Conservation (phyloP, 345 rosid species). For the Reutealis trisperma region DNA sequence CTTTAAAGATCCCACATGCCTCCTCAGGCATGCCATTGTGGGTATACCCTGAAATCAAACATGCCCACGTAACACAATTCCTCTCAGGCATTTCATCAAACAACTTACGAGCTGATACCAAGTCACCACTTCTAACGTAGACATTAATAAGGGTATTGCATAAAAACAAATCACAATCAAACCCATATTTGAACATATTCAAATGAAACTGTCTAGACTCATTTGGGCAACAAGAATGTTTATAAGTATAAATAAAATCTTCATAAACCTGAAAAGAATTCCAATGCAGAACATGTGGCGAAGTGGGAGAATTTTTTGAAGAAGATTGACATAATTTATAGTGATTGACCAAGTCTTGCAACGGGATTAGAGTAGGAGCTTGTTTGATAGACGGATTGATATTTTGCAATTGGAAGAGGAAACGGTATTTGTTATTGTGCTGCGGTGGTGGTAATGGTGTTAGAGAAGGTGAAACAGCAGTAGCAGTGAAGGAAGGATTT, state of each 20-base stretch:
- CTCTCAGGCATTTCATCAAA: slow-evolving; percentile 75
- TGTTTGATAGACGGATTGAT: slow-evolving; percentile 1
- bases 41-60: slow-evolving; percentile 71
- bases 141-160: slow-evolving; percentile 68
- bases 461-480: slow-evolving; percentile 16
- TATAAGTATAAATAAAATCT: slow-evolving; percentile 35
- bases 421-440: neutral
- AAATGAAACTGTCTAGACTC: slow-evolving; percentile 56
- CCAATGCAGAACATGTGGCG: neutral
- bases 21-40: slow-evolving; percentile 52
- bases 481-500: slow-evolving; percentile 11
- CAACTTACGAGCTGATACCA: slow-evolving; percentile 53
- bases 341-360: slow-evolving; percentile 20
- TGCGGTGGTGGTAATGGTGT: neutral
- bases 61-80: slow-evolving; percentile 77
- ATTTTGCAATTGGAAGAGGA: slow-evolving; percentile 13
- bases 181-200: slow-evolving; percentile 50
- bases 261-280: slow-evolving; percentile 26
- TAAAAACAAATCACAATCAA: slow-evolving; percentile 52
- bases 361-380: slow-evolving; percentile 25
- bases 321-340: slow-evolving; percentile 16
- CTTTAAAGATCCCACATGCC: slow-evolving; percentile 51
- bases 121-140: slow-evolving; percentile 46
- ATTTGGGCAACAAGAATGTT: slow-evolving; percentile 26
- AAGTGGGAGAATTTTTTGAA: neutral